A percentile compares a stretch with the other conserved stretches of the same genome.
These are phyloP conservation scores for Beauveria scarabaeidicola DNA, from an alignment of 2,329 filamentous ascomycete genomes.

Conservation along the genomic window DNA sequence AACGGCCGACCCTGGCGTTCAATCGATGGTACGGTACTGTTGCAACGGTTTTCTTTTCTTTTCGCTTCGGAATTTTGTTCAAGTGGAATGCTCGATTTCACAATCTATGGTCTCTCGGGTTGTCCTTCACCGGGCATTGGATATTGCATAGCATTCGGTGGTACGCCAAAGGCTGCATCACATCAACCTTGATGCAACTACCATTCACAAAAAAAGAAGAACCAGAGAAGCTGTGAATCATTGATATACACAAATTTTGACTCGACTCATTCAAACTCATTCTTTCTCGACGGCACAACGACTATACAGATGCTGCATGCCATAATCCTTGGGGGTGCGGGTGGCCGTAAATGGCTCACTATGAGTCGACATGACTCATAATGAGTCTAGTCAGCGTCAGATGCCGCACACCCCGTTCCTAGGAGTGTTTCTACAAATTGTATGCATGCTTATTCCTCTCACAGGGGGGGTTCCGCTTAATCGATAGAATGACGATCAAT, in stretches of 20 bases:
- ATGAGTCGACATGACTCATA: conserved; percentile 8
- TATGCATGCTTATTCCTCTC: not conserved
- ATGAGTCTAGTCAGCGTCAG: conserved; percentile 1
- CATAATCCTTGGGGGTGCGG: not conserved
- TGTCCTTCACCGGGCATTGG: not conserved
- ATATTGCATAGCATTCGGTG: not conserved
- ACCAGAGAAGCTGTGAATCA: not conserved
- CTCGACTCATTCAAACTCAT: conserved; percentile 9
- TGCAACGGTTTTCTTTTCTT: not conserved
- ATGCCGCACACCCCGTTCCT: not conserved
- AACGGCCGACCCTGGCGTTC: not conserved
- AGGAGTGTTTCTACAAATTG: conserved; percentile 4
- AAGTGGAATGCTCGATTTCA: not conserved
- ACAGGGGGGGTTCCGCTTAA: not conserved
- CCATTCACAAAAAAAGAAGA: not conserved
- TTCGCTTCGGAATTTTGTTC: not conserved
- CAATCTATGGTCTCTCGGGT: not conserved
- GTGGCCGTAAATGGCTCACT: not conserved
- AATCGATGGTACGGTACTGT: not conserved
- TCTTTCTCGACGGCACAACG: not conserved
- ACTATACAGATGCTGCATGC: not conserved
- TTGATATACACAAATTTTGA: not conserved
- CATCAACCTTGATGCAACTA: not conserved
- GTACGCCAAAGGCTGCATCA: not conserved
- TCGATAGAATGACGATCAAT: not conserved